Evolutionary conservation across 192 early-diverging fungal species (phyloP), one percentile per base, ranked within the genome.

Genomic region (Paraglomus occultum): DNA sequence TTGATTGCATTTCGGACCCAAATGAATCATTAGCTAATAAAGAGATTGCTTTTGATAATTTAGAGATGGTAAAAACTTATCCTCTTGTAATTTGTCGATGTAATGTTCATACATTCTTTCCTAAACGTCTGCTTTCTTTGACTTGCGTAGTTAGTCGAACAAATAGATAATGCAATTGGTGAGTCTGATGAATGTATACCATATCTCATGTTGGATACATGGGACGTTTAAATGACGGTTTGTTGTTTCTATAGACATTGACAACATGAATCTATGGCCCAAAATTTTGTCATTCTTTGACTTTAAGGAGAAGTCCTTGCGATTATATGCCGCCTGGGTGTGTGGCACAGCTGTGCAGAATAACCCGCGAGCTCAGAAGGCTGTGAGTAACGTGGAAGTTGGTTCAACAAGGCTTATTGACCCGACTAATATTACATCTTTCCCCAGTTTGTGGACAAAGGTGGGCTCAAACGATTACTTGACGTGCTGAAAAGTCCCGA

Each of bases 311-410:
- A 72, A 79, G 0, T 72, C 79, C 59, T 66, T 95, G 31, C 83
- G 94, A 45, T 79, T 81, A 45, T 88, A 85, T 43, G 87, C 87
- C 5, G 87, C 91, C 18, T 99, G 95, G 97, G 90, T 95, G 10
- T 85, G 93, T 62, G 95, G 94, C 8, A 99, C 95, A 9, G 89
- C 91, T 3, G 87, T 96, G 7, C 95, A 99, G 76, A 95, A 99
- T 78, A 98, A 99, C 74, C 84, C 87, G 20, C 80, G 82, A 40
- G 91, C 93, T 5, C 95, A 99, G 74, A 73, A 80, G 15, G 90
- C 88, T 22, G 84, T 85, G 80, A 60, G 83, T 73, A 20, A 45
- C 11, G 8, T 51, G 51, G 51, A 3, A 51, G 3, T 15, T 15
- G 2, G 38, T 38, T 51, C 20, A 5, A 50, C 7, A 12, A 47